A percentile compares a stretch with the other conserved stretches of the same genome.
These are phyloP conservation scores for Colletotrichum musicola DNA, from an alignment of 2,329 filamentous ascomycete species.

Conservation along the genomic window DNA sequence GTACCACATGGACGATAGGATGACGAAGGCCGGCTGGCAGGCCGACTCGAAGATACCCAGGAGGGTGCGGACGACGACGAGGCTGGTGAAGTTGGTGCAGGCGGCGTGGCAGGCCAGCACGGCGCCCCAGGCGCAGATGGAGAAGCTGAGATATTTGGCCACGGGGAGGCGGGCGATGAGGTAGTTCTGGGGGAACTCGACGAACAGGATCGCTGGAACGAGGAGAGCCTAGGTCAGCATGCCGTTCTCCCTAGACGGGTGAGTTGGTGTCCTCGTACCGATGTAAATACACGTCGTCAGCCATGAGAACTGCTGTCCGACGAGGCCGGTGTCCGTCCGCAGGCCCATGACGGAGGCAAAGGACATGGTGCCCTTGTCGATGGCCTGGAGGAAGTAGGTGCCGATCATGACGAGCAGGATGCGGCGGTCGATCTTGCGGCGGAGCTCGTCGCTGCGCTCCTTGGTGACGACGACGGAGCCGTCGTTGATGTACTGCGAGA, in stretches of 20 bases:
- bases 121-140: constrained; percentile 73
- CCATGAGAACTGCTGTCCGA: constrained; percentile 71
- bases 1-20: constrained; percentile 79
- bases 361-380: constrained; percentile 76
- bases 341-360: constrained; percentile 76
- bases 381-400: constrained; percentile 79
- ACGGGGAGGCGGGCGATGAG: constrained; percentile 72
- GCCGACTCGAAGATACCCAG: constrained; percentile 79
- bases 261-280: constrained; percentile 43
- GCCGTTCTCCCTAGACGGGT: too few relatives aligned
- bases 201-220: constrained; percentile 66
- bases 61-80: constrained; percentile 72
- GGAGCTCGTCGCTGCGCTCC: constrained; percentile 72
- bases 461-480: constrained; percentile 67
- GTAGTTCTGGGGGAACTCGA: constrained; percentile 78
- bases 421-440: constrained; percentile 74
- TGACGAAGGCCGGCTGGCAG: constrained; percentile 76
- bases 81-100: constrained; percentile 69
- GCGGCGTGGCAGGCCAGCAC: constrained; percentile 72
- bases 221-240: too few relatives aligned
- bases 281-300: constrained; percentile 82
- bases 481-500: constrained; percentile 75
- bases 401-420: constrained; percentile 78
- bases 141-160: constrained; percentile 73
- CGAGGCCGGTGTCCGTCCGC: constrained; percentile 56